These are phyloP conservation scores for Fraxinus albicans DNA, from an alignment of 305 asterid genomes.

Conservation along the genomic window DNA sequence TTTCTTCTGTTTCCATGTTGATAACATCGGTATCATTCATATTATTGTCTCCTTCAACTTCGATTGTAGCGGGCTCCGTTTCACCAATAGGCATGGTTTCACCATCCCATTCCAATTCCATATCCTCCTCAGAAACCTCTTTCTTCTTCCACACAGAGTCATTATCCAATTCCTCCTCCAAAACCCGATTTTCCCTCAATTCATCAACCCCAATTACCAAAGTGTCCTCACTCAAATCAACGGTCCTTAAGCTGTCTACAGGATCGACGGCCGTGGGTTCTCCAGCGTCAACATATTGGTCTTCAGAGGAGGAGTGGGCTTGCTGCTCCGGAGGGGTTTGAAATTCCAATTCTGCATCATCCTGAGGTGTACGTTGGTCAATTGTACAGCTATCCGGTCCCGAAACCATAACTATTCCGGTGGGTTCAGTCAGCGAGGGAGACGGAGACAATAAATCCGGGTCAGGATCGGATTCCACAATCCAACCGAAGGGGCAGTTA, in stretches of 20 bases:
- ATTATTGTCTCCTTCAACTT: constrained; percentile 10
- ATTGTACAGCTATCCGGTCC: constrained; percentile 25
- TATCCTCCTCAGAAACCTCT: constrained; percentile 29
- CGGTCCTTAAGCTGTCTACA: neutral
- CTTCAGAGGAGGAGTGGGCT: constrained; percentile 36
- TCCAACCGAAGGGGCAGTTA: constrained; percentile 29
- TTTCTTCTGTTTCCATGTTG: constrained; percentile 21
- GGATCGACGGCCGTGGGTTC: neutral
- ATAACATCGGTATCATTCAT: constrained; percentile 7
- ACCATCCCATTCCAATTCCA: constrained; percentile 5
- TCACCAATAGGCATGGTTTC: constrained; percentile 24
- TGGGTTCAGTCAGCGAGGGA: constrained; percentile 20
- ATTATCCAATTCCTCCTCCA: constrained; percentile 16
- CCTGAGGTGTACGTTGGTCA: constrained; percentile 11
- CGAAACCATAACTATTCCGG: constrained; percentile 34
- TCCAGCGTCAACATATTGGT: constrained; percentile 19
- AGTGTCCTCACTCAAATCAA: constrained; percentile 1
- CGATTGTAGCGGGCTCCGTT: neutral
- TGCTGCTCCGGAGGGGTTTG: constrained; percentile 55
- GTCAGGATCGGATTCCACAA: constrained; percentile 23
- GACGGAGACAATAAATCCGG: constrained; percentile 29
- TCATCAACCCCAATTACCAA: neutral
- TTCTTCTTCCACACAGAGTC: constrained; percentile 21
- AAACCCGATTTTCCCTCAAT: constrained; percentile 20
- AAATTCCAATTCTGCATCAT: constrained; percentile 25